Conservation (phyloP, 179 eudicot genomes). For the Gypsophila paniculata region DNA sequence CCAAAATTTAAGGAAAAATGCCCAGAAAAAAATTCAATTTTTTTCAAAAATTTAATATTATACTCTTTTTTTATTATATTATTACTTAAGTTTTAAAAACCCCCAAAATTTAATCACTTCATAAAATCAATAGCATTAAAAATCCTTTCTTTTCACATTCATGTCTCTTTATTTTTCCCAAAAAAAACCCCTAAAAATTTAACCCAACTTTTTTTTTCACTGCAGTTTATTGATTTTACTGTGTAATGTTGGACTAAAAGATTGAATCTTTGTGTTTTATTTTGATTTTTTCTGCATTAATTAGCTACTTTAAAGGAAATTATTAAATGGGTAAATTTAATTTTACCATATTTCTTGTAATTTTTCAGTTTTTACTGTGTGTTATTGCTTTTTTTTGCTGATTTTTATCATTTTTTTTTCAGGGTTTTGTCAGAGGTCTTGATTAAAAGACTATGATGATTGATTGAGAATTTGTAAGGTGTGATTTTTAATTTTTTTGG, state of each 20-base stretch:
- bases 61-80: background rate
- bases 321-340: background rate
- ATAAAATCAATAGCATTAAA: slow-evolving; percentile 20
- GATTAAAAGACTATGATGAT: slow-evolving; percentile 14
- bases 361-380: background rate
- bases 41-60: too few species aligned
- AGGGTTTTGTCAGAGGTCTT: slow-evolving; percentile 16
- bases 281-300: slow-evolving; percentile 27
- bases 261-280: background rate
- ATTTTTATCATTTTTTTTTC: background rate
- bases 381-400: background rate
- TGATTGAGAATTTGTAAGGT: slow-evolving; percentile 5
- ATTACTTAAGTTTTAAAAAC: slow-evolving; percentile 10
- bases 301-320: slow-evolving; percentile 13
- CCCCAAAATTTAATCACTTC: background rate
- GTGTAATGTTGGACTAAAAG: background rate
- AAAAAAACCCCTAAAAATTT: slow-evolving; percentile 17
- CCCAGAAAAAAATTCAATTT: slow-evolving; percentile 3
- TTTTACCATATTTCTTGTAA: background rate
- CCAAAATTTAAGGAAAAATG: background rate
- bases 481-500: slow-evolving; percentile 7
- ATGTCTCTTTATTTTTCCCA: slow-evolving; percentile 8
- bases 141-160: slow-evolving; percentile 23
- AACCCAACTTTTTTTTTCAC: slow-evolving; percentile 21
- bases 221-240: background rate